Conservation (phyloP, 768 basidiomycete species). For the Hygrophorus russula region DNA sequence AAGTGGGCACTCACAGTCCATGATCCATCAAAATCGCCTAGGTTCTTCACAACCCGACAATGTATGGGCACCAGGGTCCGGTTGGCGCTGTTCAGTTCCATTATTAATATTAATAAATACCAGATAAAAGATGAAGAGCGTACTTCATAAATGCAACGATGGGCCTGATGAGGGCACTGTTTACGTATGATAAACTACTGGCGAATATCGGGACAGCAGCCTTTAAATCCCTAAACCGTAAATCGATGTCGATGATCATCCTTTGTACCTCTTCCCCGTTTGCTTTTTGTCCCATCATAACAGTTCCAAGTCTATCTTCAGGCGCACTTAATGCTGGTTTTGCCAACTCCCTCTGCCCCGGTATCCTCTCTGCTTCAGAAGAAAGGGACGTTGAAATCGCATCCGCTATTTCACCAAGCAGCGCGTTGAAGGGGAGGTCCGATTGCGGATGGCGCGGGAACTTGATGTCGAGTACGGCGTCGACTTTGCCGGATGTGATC, state of each 20-base stretch:
- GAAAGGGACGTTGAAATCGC: conserved; percentile 64
- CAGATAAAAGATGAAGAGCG: conserved; percentile 16
- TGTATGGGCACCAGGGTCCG: conserved; percentile 90
- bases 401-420: conserved; percentile 85
- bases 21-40: conserved; percentile 86
- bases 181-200: conserved; percentile 79
- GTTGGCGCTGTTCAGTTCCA: conserved; percentile 55
- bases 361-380: conserved; percentile 43
- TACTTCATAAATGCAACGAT: conserved; percentile 99
- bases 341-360: conserved; percentile 78
- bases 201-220: conserved; percentile 91
- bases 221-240: conserved; percentile 91
- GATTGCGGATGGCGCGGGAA: conserved; percentile 77
- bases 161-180: conserved; percentile 85
- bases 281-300: conserved; percentile 11
- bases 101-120: conserved; percentile 1
- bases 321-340: conserved; percentile 80
- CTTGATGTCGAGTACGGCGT: conserved; percentile 95
- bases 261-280: conserved; percentile 28
- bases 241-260: conserved; percentile 82
- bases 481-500: conserved; percentile 95
- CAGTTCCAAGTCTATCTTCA: conserved; percentile 10
- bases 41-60: conserved; percentile 74
- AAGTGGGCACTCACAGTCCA: conserved; percentile 67
- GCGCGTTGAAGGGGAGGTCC: conserved; percentile 60